Evolutionary conservation across 2,329 filamentous ascomycete genomes (phyloP).

Genomic region (Fusarium sp.): DNA sequence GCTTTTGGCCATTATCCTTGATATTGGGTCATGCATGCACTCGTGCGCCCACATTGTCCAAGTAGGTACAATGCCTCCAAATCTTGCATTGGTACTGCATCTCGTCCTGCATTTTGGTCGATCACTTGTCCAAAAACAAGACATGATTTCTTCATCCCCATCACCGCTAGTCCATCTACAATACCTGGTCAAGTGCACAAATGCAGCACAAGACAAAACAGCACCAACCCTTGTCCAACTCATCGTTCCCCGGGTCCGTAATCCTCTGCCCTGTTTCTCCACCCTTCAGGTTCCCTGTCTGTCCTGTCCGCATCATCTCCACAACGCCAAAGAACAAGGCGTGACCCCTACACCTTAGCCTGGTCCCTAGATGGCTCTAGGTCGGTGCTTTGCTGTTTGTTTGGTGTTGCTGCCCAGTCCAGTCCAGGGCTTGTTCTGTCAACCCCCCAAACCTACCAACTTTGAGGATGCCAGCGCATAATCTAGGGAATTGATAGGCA

Average conservation of each 20-base stretch:
- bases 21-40: conserved; percentile 20
- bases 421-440: conserved; percentile 16
- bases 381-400: conserved; percentile 5
- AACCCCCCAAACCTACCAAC: conserved; percentile 14
- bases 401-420: conserved; percentile 27
- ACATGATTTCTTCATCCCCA: conserved; percentile 16
- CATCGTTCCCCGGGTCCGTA: conserved; percentile 21
- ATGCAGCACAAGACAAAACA: conserved; percentile 16
- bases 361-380: conserved; percentile 6
- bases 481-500: conserved; percentile 34
- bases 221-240: conserved; percentile 28
- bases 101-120: conserved; percentile 14
- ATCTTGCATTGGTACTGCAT: conserved; percentile 23
- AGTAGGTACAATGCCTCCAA: conserved; percentile 8
- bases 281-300: conserved; percentile 16
- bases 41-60: conserved; percentile 10
- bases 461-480: conserved; percentile 40
- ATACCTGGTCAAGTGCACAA: conserved; percentile 6
- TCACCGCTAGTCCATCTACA: conserved; percentile 17
- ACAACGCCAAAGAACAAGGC: conserved; percentile 37
- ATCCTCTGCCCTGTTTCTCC: conserved; percentile 34
- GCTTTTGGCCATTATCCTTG: conserved; percentile 3
- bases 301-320: conserved; percentile 36
- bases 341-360: conserved; percentile 30
- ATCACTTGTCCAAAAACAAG: conserved; percentile 22